Evolutionary conservation across 257 asterid species (phyloP).

Genomic region (Henckelia pumila): DNA sequence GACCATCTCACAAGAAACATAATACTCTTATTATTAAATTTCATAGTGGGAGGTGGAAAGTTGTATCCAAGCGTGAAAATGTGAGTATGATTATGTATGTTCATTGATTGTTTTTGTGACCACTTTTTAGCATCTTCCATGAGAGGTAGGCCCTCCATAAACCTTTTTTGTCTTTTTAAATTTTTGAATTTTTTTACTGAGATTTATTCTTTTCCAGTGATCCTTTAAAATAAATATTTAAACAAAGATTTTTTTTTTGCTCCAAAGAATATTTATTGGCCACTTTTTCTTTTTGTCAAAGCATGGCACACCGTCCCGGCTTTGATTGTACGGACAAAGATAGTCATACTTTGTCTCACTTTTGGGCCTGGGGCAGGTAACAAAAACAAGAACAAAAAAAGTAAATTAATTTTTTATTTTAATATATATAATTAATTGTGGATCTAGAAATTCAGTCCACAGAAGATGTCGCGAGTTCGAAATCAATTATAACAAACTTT

Average conservation of each 20-base stretch:
- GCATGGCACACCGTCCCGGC: conserved; percentile 21
- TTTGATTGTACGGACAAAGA: conserved; percentile 38
- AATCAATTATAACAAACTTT: too few species aligned
- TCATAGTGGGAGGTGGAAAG: conserved; percentile 23
- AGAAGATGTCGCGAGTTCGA: too few species aligned
- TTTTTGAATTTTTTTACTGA: not conserved
- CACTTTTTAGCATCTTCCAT: conserved; percentile 25
- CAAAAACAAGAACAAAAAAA: not conserved
- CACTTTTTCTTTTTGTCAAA: conserved; percentile 32
- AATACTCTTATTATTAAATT: too few species aligned
- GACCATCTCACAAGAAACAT: too few species aligned
- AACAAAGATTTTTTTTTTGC: not conserved
- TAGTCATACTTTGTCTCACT: conserved; percentile 14
- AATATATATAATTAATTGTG: too few species aligned
- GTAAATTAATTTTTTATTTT: too few species aligned
- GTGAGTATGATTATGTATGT: conserved; percentile 22
- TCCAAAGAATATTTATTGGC: not conserved
- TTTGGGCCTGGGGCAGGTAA: conserved; percentile 18
- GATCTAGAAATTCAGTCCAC: too few species aligned
- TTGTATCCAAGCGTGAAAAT: conserved; percentile 41
- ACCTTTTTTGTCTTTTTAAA: conserved; percentile 13
- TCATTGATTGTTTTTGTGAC: conserved; percentile 20
- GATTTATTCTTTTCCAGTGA: not conserved
- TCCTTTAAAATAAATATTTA: too few species aligned
- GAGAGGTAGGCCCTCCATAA: conserved; percentile 30